Evolutionary conservation across 2,329 filamentous ascomycete genomes (phyloP).

Genomic region (Sporothrix brasiliensis): DNA sequence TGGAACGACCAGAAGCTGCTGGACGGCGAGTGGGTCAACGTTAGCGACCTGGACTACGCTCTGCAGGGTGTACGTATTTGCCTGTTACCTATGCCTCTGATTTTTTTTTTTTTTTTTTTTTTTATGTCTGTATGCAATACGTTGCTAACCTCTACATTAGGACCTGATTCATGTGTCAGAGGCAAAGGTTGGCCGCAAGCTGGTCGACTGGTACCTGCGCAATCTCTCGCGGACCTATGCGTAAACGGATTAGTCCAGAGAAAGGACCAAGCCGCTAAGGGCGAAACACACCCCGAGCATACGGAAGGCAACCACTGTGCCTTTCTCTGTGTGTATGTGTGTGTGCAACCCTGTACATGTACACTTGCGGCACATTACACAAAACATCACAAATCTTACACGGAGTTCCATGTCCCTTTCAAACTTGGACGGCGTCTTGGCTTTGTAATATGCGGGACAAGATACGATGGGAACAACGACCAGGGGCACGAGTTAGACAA

Average conservation of each 20-base stretch:
- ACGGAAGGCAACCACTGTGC: neutral
- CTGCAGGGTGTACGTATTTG: slow-evolving; percentile 79
- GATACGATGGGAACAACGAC: slow-evolving; percentile 3
- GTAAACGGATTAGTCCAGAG: slow-evolving; percentile 39
- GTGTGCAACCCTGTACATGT: slow-evolving; percentile 16
- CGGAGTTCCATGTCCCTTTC: slow-evolving; percentile 19
- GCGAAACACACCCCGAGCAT: neutral
- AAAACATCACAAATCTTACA: neutral
- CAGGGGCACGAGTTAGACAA: slow-evolving; percentile 22
- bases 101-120: neutral
- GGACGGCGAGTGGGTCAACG: slow-evolving; percentile 89
- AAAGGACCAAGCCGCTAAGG: slow-evolving; percentile 15
- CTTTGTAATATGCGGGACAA: slow-evolving; percentile 23
- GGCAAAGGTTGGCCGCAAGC: slow-evolving; percentile 93
- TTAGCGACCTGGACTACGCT: slow-evolving; percentile 95
- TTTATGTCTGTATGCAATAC: neutral
- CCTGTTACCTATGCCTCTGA: slow-evolving; percentile 7
- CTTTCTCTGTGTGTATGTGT: too few relatives aligned
- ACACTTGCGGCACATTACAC: slow-evolving; percentile 7
- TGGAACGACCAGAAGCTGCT: slow-evolving; percentile 89
- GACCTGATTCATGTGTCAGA: slow-evolving; percentile 98
- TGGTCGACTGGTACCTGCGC: slow-evolving; percentile 98
- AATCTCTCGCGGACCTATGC: slow-evolving; percentile 96
- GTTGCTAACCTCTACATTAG: slow-evolving; percentile 47
- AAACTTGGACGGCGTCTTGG: slow-evolving; percentile 24